Percentiles rank a stretch among this genome's conserved stretches.
These are phyloP conservation scores for Klebsormidium nitens DNA, from an alignment of 139 green algal species.

Conservation along the genomic window DNA sequence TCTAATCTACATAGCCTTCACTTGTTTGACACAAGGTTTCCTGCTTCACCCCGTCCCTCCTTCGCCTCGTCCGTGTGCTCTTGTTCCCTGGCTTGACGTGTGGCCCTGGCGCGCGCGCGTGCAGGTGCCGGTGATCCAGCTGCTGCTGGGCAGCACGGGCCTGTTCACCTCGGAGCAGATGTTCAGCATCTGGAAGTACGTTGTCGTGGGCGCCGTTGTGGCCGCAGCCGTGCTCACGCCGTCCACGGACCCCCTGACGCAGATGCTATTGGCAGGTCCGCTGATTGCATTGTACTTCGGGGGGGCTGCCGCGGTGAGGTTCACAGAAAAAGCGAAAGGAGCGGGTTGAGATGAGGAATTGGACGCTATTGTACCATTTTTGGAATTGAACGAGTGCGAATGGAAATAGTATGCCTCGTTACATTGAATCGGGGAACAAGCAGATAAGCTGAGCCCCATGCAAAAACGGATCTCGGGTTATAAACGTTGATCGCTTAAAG, in stretches of 20 bases:
- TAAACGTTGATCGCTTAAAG: no score
- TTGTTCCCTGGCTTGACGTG: background rate
- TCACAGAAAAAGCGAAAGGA: slow-evolving; percentile 57
- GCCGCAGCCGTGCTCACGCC: slow-evolving; percentile 94
- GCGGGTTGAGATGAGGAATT: no score
- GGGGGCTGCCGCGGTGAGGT: slow-evolving; percentile 65
- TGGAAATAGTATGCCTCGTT: no score
- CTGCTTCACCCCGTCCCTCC: background rate
- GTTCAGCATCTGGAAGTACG: slow-evolving; percentile 91
- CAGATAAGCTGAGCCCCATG: no score
- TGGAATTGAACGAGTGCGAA: no score
- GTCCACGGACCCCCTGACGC: slow-evolving; percentile 97
- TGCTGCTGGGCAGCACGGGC: slow-evolving; percentile 89
- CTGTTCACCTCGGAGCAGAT: slow-evolving; percentile 84
- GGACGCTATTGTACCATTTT: no score
- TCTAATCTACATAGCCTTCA: no score
- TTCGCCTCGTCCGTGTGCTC: background rate
- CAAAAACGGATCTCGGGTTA: no score
- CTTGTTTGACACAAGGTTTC: no score
- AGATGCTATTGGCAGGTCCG: slow-evolving; percentile 88
- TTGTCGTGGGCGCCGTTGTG: slow-evolving; percentile 89
- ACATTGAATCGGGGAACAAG: no score
- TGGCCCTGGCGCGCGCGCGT: background rate
- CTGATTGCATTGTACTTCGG: slow-evolving; percentile 93
- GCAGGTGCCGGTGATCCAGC: slow-evolving; percentile 95